Evolutionary conservation across 2,329 filamentous ascomycete genomes (phyloP), one percentile per base, ranked within the genome.

Genomic region (Sclerotinia subarctica): DNA sequence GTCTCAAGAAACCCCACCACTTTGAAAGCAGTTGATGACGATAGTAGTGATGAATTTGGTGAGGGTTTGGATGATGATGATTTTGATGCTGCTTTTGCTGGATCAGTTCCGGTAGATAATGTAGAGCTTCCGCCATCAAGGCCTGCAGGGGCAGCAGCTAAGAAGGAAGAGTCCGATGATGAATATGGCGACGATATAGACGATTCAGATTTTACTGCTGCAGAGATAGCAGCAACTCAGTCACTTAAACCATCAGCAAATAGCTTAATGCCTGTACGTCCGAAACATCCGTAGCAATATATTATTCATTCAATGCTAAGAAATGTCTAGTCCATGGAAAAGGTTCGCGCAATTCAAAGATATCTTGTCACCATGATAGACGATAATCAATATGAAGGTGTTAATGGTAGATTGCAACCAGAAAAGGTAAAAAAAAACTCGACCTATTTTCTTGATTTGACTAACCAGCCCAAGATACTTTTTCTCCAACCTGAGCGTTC

Each of bases 301-400:
- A 72, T 46, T 21, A 71, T 65, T 66, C 62, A 66, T 42, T 69
- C 52, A 74, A 81, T 83, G 81, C 91, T 93, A 89, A 94, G 82
- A 76, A 77, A 80, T 80, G 78, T 82, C 82, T 86, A 91, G 90
- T 87, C 85, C 80, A 85, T 82, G 77, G 81, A 84, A 77, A 90
- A 89, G 78, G 81, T 84, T 73, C 89, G 88, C 81, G 87, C 89
- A 59, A 96, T 96, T 76, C 93, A 96, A 79, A 90, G 94, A 73
- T 97, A 96, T 80, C 82, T 94, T 71, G 86, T 97, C 74, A 90
- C 89, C 72, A 88, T 90, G 76, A 86, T 94, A 72, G 81, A 90
- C 69, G 86, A 91, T 70, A 86, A 86, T 73, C 84, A 88, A 57
- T 96, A 92, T 78, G 81, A 82, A 69, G 87, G 89, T 78, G 82